phyloP scores from a whole-genome alignment of 2,329 filamentous ascomycete species.

The Cordyceps farinosa region DNA sequence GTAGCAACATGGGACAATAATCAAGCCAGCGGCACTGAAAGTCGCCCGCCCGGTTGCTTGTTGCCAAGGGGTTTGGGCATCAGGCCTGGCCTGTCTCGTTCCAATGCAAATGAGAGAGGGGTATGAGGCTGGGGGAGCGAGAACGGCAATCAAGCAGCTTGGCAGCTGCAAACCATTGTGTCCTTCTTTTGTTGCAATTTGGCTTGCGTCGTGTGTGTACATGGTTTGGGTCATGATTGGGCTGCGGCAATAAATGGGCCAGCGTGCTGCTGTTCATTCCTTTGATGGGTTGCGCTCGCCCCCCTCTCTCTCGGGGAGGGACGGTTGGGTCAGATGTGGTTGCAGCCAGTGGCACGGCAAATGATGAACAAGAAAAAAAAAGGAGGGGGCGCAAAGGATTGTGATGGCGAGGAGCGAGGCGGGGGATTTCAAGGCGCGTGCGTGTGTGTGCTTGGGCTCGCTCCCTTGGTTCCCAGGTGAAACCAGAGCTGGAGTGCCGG shows the following conservation, averaged over 20 bases:
- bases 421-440: too few relatives aligned
- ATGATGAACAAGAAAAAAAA: background rate
- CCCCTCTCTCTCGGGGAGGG: background rate
- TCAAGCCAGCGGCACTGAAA: background rate
- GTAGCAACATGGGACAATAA: too few relatives aligned
- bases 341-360: too few relatives aligned
- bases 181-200: background rate
- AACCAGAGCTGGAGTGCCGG: too few relatives aligned
- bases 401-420: too few relatives aligned
- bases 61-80: background rate
- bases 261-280: background rate
- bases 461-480: too few relatives aligned
- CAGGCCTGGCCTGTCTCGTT: background rate
- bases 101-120: background rate
- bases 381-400: background rate
- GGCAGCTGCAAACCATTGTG: background rate
- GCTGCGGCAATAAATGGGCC: background rate
- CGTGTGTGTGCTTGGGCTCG: too few relatives aligned
- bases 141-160: background rate
- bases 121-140: background rate
- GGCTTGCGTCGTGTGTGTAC: background rate
- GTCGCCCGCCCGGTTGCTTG: background rate
- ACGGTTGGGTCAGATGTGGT: too few relatives aligned
- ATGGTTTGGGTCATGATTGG: background rate
- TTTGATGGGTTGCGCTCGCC: too few relatives aligned